phyloP scores from a whole-genome alignment of 768 basidiomycete genomes.

The Hypsizygus marmoreus region DNA sequence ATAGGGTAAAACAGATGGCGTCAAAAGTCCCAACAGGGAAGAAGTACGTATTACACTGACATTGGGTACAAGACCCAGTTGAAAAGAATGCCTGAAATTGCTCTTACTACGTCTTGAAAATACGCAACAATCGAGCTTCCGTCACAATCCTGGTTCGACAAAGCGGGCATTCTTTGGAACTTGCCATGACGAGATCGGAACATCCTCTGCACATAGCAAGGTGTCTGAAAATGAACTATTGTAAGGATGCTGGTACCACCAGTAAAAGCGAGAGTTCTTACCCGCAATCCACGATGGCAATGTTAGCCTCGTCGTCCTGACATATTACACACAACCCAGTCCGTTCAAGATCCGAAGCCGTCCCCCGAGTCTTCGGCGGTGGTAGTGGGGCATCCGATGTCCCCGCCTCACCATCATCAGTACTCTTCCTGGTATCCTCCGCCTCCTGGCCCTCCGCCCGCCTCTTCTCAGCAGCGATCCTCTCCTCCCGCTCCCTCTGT shows the following conservation, averaged over 20 bases:
- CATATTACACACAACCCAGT: slow-evolving; percentile 88
- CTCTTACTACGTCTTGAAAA: slow-evolving; percentile 64
- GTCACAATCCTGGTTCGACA: slow-evolving; percentile 90
- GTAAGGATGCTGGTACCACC: background rate
- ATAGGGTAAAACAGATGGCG: no score
- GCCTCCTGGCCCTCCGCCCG: slow-evolving; percentile 17
- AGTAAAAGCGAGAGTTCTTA: slow-evolving; percentile 39
- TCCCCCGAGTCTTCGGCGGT: slow-evolving; percentile 39
- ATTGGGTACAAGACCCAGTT: no score
- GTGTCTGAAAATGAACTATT: slow-evolving; percentile 49
- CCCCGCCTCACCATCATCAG: slow-evolving; percentile 15
- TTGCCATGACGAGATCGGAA: slow-evolving; percentile 76
- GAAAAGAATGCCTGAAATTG: no score
- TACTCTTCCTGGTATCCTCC: slow-evolving; percentile 11
- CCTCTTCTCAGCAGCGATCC: slow-evolving; percentile 18
- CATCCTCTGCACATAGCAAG: slow-evolving; percentile 77
- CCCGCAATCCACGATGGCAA: slow-evolving; percentile 95
- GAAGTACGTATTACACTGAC: no score
- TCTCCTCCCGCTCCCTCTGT: slow-evolving; percentile 31
- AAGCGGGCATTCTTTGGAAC: slow-evolving; percentile 85
- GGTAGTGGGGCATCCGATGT: slow-evolving; percentile 27
- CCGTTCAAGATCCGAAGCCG: slow-evolving; percentile 53
- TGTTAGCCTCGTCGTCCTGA: slow-evolving; percentile 92
- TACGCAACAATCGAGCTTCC: slow-evolving; percentile 76
- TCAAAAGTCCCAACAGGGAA: no score